Evolutionary conservation across 2,329 filamentous ascomycete genomes (phyloP), one percentile per base, ranked within the genome.

Genomic region (Pleomassaria siparia): DNA sequence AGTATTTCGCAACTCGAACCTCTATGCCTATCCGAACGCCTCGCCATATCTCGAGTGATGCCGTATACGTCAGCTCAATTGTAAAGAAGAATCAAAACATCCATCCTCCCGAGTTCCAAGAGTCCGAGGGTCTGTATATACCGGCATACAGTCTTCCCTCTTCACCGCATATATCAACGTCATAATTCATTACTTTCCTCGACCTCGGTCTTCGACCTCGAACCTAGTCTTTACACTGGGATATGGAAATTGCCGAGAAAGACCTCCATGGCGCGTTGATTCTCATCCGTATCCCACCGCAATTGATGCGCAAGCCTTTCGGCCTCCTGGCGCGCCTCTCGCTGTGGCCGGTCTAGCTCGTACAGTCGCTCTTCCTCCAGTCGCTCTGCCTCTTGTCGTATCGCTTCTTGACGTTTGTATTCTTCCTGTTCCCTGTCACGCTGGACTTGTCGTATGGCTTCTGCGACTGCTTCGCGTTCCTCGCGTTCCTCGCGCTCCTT

Each of bases 261-360:
- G 13, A 6, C 18, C 20, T 10, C 18, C 12, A 37, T 11, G 9
- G 7, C n/a, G 7, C 8, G 6, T 7, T 13, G 3, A 37, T 37
- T 37, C 35, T 37, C 35, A 18, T 18, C 18, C 20, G 13, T 6
- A 6, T 18, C 35, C 18, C 21, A n/a, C 20, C 18, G 4, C 20
- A 10, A 18, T 13, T 21, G 18, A 4, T 37, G 18, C 8, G 8
- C 20, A 5, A 37, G 35, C 12, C 35, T 37, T 20, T 25, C 69
- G 40, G 73, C 76, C 24, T 26, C 37, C 4, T 7, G 37, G 8
- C 37, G 12, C 4, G 21, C 21, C 24, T 40, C 37, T 40, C 13
- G 4, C n/a, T 26, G 22, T 28, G 8, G 15, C 22, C 25, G 8
- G n/a, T 15, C 22, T 21, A 10, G n/a, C 24, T 40, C 37, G 2